phyloP scores from a whole-genome alignment of 805 yeast species.

The Metschnikowia gelsemii region DNA sequence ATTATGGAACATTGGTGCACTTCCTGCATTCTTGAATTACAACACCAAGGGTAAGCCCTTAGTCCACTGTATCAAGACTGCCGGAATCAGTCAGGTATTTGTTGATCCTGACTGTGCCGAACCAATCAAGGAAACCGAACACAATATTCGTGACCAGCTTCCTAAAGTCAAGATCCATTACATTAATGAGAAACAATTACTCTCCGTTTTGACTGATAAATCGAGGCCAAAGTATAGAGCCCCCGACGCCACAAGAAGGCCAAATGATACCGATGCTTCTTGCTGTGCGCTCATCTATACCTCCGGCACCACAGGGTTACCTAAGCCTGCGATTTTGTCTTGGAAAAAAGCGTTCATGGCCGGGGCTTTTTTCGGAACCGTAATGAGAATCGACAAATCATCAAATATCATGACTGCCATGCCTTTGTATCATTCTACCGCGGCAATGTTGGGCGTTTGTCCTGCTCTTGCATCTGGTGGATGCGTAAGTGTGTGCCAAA shows the following conservation, averaged over 20 bases:
- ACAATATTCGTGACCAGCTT: conserved; percentile 33
- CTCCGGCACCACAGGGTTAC: conserved; percentile 93
- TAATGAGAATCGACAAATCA: conserved; percentile 54
- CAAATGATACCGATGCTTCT: conserved; percentile 54
- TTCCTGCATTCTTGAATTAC: conserved; percentile 83
- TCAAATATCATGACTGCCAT: conserved; percentile 80
- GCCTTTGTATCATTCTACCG: conserved; percentile 96
- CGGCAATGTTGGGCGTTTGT: conserved; percentile 80
- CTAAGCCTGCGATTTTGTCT: conserved; percentile 89
- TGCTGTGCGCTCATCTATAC: conserved; percentile 80
- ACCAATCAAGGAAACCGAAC: conserved; percentile 51
- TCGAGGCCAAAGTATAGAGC: conserved; percentile 53
- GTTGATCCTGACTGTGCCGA: conserved; percentile 69
- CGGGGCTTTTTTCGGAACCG: conserved; percentile 63
- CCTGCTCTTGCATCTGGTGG: conserved; percentile 67
- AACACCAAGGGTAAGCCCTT: conserved; percentile 72
- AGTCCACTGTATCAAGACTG: conserved; percentile 73
- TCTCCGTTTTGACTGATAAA: conserved; percentile 40
- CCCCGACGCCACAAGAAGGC: conserved; percentile 56
- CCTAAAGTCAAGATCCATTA: conserved; percentile 45
- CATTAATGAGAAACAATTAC: conserved; percentile 51
- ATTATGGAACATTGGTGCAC: conserved; percentile 87
- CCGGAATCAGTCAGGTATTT: conserved; percentile 62
- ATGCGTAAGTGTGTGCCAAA: conserved; percentile 72
- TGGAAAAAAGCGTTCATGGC: conserved; percentile 86